A percentile compares a stretch with the other conserved stretches of the same genome.
These are phyloP conservation scores for Lentinula boryana DNA, from an alignment of 768 basidiomycete species.

Conservation along the genomic window DNA sequence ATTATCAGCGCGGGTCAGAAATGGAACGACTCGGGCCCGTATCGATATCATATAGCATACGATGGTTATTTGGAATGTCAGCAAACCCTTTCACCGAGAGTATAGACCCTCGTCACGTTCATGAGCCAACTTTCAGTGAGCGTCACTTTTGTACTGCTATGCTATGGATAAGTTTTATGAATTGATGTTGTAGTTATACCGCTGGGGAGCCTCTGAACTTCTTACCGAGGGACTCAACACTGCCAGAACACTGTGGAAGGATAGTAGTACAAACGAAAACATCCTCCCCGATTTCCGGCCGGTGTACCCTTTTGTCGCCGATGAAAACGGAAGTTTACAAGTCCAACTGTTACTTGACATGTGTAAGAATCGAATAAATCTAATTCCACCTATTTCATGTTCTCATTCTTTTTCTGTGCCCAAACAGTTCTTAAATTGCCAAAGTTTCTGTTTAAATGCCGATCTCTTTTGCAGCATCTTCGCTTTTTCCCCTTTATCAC, in stretches of 20 bases:
- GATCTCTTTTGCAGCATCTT: neutral
- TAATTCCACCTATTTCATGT: slow-evolving; percentile 5
- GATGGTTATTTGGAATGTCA: neutral
- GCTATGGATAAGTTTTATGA: neutral
- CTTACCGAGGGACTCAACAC: neutral
- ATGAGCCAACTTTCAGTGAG: neutral
- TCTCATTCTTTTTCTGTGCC: neutral
- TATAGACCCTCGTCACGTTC: neutral
- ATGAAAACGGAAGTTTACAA: slow-evolving; percentile 41
- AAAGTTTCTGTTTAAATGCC: neutral
- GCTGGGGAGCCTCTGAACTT: neutral
- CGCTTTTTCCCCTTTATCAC: slow-evolving; percentile 3
- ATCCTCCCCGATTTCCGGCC: slow-evolving; percentile 1
- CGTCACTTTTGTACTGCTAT: neutral
- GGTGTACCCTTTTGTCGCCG: slow-evolving; percentile 18
- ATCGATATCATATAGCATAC: neutral
- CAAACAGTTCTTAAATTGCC: neutral
- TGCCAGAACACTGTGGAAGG: neutral
- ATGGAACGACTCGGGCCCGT: neutral
- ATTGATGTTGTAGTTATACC: neutral
- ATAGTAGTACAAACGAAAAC: neutral
- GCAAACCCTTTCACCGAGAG: neutral
- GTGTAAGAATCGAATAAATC: slow-evolving; percentile 6
- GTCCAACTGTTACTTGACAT: slow-evolving; percentile 5
- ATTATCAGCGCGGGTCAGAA: neutral